Base-by-base conservation (phyloP, 106 monocot species). In the Vanilla planifolia region DNA sequence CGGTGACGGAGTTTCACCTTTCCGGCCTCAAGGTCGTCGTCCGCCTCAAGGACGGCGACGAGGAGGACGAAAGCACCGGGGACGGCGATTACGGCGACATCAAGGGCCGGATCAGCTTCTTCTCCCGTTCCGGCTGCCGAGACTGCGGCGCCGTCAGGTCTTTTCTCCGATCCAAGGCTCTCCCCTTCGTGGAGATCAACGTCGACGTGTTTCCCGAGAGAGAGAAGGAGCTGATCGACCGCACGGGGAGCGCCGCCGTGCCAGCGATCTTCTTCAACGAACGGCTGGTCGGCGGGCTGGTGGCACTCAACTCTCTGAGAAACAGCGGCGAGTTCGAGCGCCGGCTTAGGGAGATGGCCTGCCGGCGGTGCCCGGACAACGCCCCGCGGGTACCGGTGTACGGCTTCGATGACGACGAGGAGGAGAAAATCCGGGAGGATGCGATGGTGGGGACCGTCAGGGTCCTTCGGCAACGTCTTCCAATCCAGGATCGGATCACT, bases 201-300 rank as follows among this genome's bases (percentile, higher is more conserved):
- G 24, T 98, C 13, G 96, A 98, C 66, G 96, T 98, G 22, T 98
- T 88, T 66, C 92, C 91, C 16, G 74, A 80, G 37, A 66, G 96
- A 43, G 79, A 79, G 63, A 55, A 71, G 61, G 96, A 98, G 43
- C 76, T 98, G 69, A 16, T 70, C 3, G 67, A 79, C n/a, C 71
- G 87, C 26, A 59, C 77, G 21, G 96, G 91, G n/a, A 52, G 71
- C 28, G 7, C 46, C 16, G 53, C 80, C 6, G 91, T 98, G 16
- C 96, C 96, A 33, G 71, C 72, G 59, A 77, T 98, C 9, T 98
- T 98, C 72, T 66, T 98, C 62, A 98, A 98, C 73, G 96, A 92
- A 69, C 81, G 73, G 37, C 77, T 84, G 11, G 21, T 98, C 4
- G 96, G 96, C 0, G 96, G 96, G 0, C 56, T 98, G 26, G 84